A percentile compares a stretch with the other conserved stretches of the same genome.
Evolutionary conservation across 1,284 basidiomycete genomes (phyloP).

Genomic region (Anthracocystis setariae): DNA sequence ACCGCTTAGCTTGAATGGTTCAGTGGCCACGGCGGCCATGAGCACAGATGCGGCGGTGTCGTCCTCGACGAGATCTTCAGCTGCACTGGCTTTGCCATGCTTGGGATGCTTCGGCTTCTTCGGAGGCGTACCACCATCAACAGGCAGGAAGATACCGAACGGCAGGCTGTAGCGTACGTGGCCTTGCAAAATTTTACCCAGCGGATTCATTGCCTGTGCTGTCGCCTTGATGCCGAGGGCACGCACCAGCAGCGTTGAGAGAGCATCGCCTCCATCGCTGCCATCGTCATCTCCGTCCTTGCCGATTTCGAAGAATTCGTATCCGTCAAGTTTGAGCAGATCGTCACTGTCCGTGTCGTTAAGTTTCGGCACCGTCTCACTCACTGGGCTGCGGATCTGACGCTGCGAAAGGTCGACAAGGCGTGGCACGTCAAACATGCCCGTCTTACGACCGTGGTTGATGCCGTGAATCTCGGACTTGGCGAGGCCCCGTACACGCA

Average conservation of each 20-base stretch:
- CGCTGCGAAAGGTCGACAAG: conserved; percentile 49
- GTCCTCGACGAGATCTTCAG: conserved; percentile 3
- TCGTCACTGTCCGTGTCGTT: conserved; percentile 46
- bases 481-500: conserved; percentile 55
- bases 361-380: conserved; percentile 49
- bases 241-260: conserved; percentile 28
- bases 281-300: conserved; percentile 20
- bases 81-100: conserved; percentile 12
- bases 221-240: conserved; percentile 59
- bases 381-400: conserved; percentile 47
- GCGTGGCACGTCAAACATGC: conserved; percentile 51
- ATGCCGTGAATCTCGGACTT: conserved; percentile 47
- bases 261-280: conserved; percentile 8
- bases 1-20: conserved; percentile 56
- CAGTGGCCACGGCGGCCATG: conserved; percentile 58
- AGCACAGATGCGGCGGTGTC: conserved; percentile 40
- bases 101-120: conserved; percentile 25
- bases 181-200: conserved; percentile 56
- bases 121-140: conserved; percentile 21
- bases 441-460: conserved; percentile 34
- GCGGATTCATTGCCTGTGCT: conserved; percentile 56
- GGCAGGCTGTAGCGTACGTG: conserved; percentile 58
- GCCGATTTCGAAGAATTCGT: conserved; percentile 63
- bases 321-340: conserved; percentile 54
- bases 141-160: conserved; percentile 58